These are phyloP conservation scores for Larix kaempferi DNA, from an alignment of 75 land plant genomes.

Conservation along the genomic window DNA sequence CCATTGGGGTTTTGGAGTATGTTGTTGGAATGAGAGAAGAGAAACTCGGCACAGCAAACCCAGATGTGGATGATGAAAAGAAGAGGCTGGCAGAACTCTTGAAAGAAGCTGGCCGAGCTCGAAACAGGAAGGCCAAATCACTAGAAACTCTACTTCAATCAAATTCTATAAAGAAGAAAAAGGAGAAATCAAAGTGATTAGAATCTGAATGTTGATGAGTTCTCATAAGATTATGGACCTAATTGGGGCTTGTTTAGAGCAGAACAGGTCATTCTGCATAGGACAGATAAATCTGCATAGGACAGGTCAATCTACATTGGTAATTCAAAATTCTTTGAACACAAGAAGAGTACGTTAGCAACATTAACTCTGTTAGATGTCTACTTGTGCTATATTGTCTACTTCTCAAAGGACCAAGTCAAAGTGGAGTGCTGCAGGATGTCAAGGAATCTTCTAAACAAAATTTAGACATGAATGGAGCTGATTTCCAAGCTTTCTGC, in stretches of 20 bases:
- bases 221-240: no score
- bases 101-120: slow-evolving; percentile 64
- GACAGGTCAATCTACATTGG: neutral
- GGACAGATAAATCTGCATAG: no score
- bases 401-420: neutral
- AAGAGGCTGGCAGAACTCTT: slow-evolving; percentile 55
- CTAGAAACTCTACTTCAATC: slow-evolving; percentile 55
- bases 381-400: neutral
- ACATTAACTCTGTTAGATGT: slow-evolving; percentile 8
- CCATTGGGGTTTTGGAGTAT: slow-evolving; percentile 61
- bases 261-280: neutral
- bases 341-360: slow-evolving; percentile 6
- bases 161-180: slow-evolving; percentile 36
- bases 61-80: slow-evolving; percentile 68
- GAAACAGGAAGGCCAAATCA: slow-evolving; percentile 61
- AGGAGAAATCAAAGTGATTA: slow-evolving; percentile 34
- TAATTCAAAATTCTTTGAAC: neutral
- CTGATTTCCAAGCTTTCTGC: neutral
- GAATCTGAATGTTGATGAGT: neutral
- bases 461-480: neutral
- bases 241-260: no score
- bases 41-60: slow-evolving; percentile 74
- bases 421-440: neutral
- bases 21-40: slow-evolving; percentile 66
- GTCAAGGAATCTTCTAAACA: neutral